Evolutionary conservation across 2,329 filamentous ascomycete species (phyloP).

Genomic region (Apiospora kogelbergensis): DNA sequence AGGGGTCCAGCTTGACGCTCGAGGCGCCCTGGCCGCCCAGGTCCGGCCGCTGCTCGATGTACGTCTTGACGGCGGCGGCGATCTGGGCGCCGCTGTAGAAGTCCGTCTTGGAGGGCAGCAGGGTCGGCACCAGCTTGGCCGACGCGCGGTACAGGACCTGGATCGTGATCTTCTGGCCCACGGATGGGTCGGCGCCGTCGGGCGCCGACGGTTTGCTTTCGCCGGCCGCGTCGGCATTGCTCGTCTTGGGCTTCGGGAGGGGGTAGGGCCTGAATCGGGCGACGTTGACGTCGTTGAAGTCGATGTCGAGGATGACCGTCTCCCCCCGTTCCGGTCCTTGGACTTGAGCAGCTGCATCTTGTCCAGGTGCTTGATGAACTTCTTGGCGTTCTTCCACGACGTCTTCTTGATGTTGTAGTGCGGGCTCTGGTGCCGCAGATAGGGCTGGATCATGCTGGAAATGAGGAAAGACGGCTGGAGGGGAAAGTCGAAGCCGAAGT

Average conservation of each 20-base stretch:
- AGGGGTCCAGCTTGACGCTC: slow-evolving; percentile 60
- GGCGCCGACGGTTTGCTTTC: neutral
- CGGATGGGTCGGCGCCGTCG: slow-evolving; percentile 4
- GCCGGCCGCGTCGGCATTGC: too few species aligned
- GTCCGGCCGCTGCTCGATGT: slow-evolving; percentile 57
- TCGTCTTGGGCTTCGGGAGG: slow-evolving; percentile 47
- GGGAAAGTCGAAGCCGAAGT: slow-evolving; percentile 59
- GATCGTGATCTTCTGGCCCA: slow-evolving; percentile 20
- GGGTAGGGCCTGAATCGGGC: slow-evolving; percentile 60
- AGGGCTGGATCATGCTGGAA: slow-evolving; percentile 64
- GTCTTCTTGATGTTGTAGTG: slow-evolving; percentile 69
- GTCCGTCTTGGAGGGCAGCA: slow-evolving; percentile 37
- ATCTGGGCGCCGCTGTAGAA: slow-evolving; percentile 62
- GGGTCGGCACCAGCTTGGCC: slow-evolving; percentile 38
- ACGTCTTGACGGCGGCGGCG: slow-evolving; percentile 54
- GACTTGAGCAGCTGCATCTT: slow-evolving; percentile 62
- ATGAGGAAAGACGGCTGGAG: slow-evolving; percentile 64
- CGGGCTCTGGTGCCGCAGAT: slow-evolving; percentile 58
- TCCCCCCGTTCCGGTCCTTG: slow-evolving; percentile 65
- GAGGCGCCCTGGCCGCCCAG: slow-evolving; percentile 59
- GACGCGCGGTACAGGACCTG: slow-evolving; percentile 22
- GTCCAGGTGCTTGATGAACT: slow-evolving; percentile 68
- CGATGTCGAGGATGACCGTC: slow-evolving; percentile 62
- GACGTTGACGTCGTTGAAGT: slow-evolving; percentile 58
- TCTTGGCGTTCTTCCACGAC: slow-evolving; percentile 69